A percentile compares a stretch with the other conserved stretches of the same genome.
Evolutionary conservation across 345 rosid species (phyloP).

Genomic region (Luvunga scandens): DNA sequence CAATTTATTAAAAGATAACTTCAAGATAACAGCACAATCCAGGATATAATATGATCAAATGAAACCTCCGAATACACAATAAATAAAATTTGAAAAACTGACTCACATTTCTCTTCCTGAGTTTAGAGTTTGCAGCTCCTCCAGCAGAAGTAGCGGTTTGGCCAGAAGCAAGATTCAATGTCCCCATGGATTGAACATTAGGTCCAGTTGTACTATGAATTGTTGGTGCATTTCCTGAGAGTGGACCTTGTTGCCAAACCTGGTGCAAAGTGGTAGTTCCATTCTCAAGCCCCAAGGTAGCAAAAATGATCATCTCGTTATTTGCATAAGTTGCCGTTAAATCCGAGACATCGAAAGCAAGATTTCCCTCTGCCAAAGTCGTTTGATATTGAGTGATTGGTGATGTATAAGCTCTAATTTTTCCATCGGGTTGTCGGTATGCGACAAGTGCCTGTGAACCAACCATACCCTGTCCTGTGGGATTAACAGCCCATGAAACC

Average conservation of each 20-base stretch:
- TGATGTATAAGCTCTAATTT: constrained; percentile 63
- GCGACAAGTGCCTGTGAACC: constrained; percentile 88
- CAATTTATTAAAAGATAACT: no score
- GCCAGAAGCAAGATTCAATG: constrained; percentile 64
- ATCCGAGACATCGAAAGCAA: constrained; percentile 65
- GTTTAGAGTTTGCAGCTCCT: constrained; percentile 42
- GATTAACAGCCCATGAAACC: constrained; percentile 97
- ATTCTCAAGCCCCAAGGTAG: constrained; percentile 44
- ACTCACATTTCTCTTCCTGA: constrained; percentile 63
- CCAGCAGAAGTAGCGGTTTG: constrained; percentile 29
- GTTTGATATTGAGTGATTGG: constrained; percentile 56
- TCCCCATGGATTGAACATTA: constrained; percentile 56
- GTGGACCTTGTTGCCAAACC: constrained; percentile 82
- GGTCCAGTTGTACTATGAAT: constrained; percentile 51
- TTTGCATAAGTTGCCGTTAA: constrained; percentile 50
- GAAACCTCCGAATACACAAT: background rate
- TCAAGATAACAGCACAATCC: no score
- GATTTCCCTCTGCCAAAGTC: constrained; percentile 41
- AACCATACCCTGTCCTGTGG: constrained; percentile 58
- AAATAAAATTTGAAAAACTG: background rate
- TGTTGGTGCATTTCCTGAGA: constrained; percentile 41
- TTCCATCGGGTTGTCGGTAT: constrained; percentile 51
- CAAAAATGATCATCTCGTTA: constrained; percentile 69
- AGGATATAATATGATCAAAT: no score
- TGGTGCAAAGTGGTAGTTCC: constrained; percentile 51